Percentiles rank a stretch among this genome's conserved stretches.
Conservation (phyloP, 352 stramenopile species). For the Globisporangium splendens region DNA sequence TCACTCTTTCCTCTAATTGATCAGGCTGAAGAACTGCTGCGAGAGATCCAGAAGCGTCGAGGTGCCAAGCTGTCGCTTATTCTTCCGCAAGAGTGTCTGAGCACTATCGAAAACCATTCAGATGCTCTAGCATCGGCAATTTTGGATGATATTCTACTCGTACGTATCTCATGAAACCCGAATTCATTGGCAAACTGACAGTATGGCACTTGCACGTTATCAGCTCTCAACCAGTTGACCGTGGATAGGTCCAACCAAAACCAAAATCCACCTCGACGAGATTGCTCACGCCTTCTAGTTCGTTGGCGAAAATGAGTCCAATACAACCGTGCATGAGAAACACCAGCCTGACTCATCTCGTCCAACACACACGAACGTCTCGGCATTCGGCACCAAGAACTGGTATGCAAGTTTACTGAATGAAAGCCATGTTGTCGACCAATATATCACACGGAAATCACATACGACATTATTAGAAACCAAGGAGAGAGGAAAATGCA, state of each 20-base stretch:
- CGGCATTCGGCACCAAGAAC: slow-evolving; percentile 25
- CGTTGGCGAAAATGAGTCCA: slow-evolving; percentile 25
- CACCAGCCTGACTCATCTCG: slow-evolving; percentile 19
- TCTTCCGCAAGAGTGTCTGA: slow-evolving; percentile 31
- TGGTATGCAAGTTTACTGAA: slow-evolving; percentile 24
- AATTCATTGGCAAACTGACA: too few relatives aligned
- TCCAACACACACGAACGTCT: slow-evolving; percentile 23
- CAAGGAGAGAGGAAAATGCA: background rate
- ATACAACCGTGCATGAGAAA: slow-evolving; percentile 24
- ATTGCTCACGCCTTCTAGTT: slow-evolving; percentile 14
- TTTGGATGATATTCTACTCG: slow-evolving; percentile 60
- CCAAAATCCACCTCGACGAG: slow-evolving; percentile 27
- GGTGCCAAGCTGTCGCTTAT: slow-evolving; percentile 39
- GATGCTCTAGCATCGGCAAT: slow-evolving; percentile 50
- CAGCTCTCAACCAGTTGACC: slow-evolving; percentile 25
- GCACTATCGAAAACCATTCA: slow-evolving; percentile 40
- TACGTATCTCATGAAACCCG: slow-evolving; percentile 14
- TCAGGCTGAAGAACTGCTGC: slow-evolving; percentile 44
- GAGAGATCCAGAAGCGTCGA: slow-evolving; percentile 34
- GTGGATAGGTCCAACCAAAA: slow-evolving; percentile 39
- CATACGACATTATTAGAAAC: background rate
- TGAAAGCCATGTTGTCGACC: background rate
- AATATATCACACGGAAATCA: background rate
- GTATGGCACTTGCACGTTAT: too few relatives aligned
- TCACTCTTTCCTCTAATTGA: slow-evolving; percentile 51